phyloP scores from a whole-genome alignment of 768 basidiomycete genomes.

The Mycena vitilis region DNA sequence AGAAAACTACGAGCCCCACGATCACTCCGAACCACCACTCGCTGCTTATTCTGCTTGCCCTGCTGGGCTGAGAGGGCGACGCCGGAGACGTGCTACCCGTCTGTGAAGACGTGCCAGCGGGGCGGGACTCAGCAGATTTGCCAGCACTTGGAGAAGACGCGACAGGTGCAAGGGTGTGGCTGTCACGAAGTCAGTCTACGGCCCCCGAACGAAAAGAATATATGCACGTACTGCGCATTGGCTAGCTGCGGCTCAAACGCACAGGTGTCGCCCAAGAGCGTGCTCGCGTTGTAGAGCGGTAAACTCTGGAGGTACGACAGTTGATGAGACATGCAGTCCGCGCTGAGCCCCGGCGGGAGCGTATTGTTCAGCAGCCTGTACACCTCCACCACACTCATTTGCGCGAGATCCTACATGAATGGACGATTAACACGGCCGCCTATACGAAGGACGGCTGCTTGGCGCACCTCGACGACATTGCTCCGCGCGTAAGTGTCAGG shows the following conservation, averaged over 20 bases:
- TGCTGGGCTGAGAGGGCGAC: too few relatives aligned
- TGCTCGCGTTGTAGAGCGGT: slow-evolving; percentile 2
- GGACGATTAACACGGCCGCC: too few relatives aligned
- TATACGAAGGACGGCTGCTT: background rate
- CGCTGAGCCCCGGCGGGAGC: slow-evolving; percentile 8
- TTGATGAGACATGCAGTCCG: slow-evolving; percentile 21
- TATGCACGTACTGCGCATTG: background rate
- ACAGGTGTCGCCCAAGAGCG: slow-evolving; percentile 29
- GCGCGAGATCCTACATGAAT: slow-evolving; percentile 14
- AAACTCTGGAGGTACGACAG: slow-evolving; percentile 12
- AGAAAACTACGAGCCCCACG: background rate
- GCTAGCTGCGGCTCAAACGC: background rate
- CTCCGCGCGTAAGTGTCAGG: too few relatives aligned
- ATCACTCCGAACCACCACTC: background rate
- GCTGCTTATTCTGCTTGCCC: too few relatives aligned
- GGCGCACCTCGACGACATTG: too few relatives aligned
- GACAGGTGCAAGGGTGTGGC: too few relatives aligned
- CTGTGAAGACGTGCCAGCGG: too few relatives aligned
- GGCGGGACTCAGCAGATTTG: too few relatives aligned
- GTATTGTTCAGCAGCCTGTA: slow-evolving; percentile 14
- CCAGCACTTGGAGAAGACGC: too few relatives aligned
- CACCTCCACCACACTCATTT: slow-evolving; percentile 4
- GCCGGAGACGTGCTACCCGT: background rate
- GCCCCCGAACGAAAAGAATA: too few relatives aligned
- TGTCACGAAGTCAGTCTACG: too few relatives aligned